A percentile compares a stretch with the other conserved stretches of the same genome.
These are phyloP conservation scores for Podospora appendiculata DNA, from an alignment of 495 filamentous ascomycete genomes.

Conservation along the genomic window DNA sequence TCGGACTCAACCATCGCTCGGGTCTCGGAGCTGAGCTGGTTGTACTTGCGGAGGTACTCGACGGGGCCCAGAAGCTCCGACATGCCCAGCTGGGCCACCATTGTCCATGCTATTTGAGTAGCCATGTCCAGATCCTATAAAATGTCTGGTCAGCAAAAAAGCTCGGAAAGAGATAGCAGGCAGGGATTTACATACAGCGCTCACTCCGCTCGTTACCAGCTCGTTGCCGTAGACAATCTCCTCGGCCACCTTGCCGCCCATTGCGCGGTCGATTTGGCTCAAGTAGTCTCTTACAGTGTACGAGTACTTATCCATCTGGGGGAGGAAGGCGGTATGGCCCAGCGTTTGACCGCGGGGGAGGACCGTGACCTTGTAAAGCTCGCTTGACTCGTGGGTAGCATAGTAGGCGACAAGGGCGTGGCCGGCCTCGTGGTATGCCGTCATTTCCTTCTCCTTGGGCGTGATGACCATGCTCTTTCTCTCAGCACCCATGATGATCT, in stretches of 20 bases:
- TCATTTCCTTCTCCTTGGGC: slow-evolving; percentile 78
- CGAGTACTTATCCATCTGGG: slow-evolving; percentile 85
- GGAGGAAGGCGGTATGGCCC: slow-evolving; percentile 76
- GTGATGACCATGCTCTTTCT: slow-evolving; percentile 79
- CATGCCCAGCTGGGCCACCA: slow-evolving; percentile 86
- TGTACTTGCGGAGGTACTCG: slow-evolving; percentile 71
- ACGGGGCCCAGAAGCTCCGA: slow-evolving; percentile 83
- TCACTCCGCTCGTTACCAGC: slow-evolving; percentile 77
- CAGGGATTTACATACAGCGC: slow-evolving; percentile 49
- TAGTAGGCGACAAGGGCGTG: slow-evolving; percentile 86
- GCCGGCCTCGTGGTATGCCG: slow-evolving; percentile 95
- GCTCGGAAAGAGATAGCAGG: neutral
- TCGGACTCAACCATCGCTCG: slow-evolving; percentile 78
- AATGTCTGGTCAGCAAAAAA: slow-evolving; percentile 11
- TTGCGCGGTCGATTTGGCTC: slow-evolving; percentile 68
- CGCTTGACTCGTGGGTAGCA: slow-evolving; percentile 56
- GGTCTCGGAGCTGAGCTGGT: slow-evolving; percentile 74
- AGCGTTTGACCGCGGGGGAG: slow-evolving; percentile 81
- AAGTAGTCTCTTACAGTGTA: slow-evolving; percentile 64
- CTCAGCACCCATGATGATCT: slow-evolving; percentile 96
- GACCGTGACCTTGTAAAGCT: slow-evolving; percentile 93
- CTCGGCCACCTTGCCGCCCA: slow-evolving; percentile 93
- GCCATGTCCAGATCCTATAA: slow-evolving; percentile 72
- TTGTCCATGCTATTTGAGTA: slow-evolving; percentile 68
- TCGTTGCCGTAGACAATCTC: slow-evolving; percentile 85